Evolutionary conservation across 2,329 filamentous ascomycete species (phyloP).

Genomic region (Colletotrichum neosansevieriae): DNA sequence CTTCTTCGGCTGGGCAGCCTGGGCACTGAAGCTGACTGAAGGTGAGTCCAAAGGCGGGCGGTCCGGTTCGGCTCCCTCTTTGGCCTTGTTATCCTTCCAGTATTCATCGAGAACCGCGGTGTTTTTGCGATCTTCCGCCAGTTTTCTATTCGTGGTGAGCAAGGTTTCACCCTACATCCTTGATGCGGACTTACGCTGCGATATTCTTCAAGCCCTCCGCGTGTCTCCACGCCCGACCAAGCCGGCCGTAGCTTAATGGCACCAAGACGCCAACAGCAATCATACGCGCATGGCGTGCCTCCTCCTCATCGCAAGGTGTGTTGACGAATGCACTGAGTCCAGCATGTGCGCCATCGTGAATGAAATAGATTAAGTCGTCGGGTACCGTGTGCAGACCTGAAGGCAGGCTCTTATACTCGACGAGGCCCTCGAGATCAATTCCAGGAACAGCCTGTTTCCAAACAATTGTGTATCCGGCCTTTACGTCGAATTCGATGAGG

Average conservation of each 20-base stretch:
- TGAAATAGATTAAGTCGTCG: conserved; percentile 93
- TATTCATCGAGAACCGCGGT: conserved; percentile 79
- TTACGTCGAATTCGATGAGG: conserved; percentile 92
- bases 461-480: conserved; percentile 88
- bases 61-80: conserved; percentile 51
- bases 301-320: conserved; percentile 79
- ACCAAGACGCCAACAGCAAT: conserved; percentile 92
- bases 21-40: conserved; percentile 55
- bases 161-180: conserved; percentile 40
- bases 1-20: conserved; percentile 51
- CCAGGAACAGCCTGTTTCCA: conserved; percentile 83
- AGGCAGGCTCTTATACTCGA: conserved; percentile 96
- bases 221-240: conserved; percentile 92
- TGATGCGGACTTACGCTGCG: conserved; percentile 67
- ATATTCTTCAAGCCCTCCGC: conserved; percentile 80
- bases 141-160: conserved; percentile 56
- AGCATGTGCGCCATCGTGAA: conserved; percentile 82
- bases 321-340: conserved; percentile 95
- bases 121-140: conserved; percentile 74
- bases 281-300: conserved; percentile 89
- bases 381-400: conserved; percentile 91
- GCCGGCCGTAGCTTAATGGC: conserved; percentile 83
- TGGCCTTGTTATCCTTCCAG: conserved; percentile 75
- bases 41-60: conserved; percentile 65
- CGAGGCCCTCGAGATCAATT: conserved; percentile 83